These are phyloP conservation scores for Penicillium bialowiezense DNA, from an alignment of 495 filamentous ascomycete genomes.

Conservation along the genomic window DNA sequence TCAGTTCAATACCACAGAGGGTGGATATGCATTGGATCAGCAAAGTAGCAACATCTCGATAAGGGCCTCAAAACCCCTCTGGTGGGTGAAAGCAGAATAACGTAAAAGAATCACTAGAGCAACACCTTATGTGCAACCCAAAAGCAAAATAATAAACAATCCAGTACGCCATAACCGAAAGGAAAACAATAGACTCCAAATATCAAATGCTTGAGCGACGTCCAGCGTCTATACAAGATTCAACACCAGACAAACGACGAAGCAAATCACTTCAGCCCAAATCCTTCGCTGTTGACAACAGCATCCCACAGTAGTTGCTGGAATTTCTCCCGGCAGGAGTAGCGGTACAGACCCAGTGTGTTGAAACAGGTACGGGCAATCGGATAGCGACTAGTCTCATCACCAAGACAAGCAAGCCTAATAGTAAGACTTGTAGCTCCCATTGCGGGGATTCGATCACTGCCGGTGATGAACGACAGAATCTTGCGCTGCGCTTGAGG, in stretches of 20 bases:
- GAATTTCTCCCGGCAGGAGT: constrained; percentile 60
- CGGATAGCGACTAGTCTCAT: constrained; percentile 73
- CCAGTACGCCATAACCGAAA: not conserved
- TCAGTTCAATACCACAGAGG: too few species aligned
- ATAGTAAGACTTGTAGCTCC: constrained; percentile 80
- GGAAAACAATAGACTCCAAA: constrained; percentile 1
- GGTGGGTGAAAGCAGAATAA: not conserved
- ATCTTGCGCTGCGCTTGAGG: constrained; percentile 73
- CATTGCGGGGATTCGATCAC: constrained; percentile 89
- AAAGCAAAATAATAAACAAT: not conserved
- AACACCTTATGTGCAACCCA: not conserved
- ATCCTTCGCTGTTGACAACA: constrained; percentile 87
- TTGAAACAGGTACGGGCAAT: constrained; percentile 93
- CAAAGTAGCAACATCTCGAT: not conserved
- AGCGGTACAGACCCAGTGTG: constrained; percentile 72
- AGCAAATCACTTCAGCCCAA: constrained; percentile 73
- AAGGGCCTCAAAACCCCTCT: too few species aligned
- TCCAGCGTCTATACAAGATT: constrained; percentile 12
- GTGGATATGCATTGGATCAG: not conserved
- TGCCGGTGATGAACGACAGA: constrained; percentile 88
- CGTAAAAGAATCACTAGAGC: not conserved
- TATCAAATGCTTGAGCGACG: constrained; percentile 3
- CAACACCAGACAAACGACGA: constrained; percentile 1
- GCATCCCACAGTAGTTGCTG: constrained; percentile 79
- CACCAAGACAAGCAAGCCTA: constrained; percentile 69